A percentile compares a stretch with the other conserved stretches of the same genome.
Conservation (phyloP, 805 yeast species). For the Candida parachauliodes region DNA sequence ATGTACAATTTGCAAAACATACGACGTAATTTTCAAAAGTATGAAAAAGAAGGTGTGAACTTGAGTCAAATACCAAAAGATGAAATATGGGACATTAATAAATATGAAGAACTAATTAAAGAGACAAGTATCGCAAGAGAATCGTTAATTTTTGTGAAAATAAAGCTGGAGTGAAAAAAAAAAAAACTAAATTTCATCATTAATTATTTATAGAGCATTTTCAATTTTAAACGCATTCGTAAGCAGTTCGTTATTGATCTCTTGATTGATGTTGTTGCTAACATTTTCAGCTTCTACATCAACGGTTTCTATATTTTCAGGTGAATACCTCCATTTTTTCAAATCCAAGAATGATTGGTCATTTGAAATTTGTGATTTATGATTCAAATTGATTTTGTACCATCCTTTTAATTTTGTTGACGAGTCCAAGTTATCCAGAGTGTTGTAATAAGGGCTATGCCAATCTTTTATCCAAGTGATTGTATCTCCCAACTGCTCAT, state of each 20-base stretch:
- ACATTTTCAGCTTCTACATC: neutral
- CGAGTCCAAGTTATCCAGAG: slow-evolving; percentile 10
- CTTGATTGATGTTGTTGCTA: no score
- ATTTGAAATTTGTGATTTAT: slow-evolving; percentile 2
- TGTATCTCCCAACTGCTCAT: slow-evolving; percentile 20
- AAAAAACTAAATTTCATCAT: no score
- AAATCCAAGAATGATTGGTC: slow-evolving; percentile 39
- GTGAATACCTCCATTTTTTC: slow-evolving; percentile 28
- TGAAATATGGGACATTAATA: slow-evolving; percentile 49
- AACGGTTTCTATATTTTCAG: slow-evolving; percentile 19
- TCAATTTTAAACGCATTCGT: slow-evolving; percentile 7
- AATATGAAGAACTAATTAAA: slow-evolving; percentile 42
- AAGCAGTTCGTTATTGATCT: slow-evolving; percentile 4
- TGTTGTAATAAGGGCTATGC: slow-evolving; percentile 24
- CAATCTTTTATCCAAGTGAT: slow-evolving; percentile 40
- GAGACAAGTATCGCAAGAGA: slow-evolving; percentile 54
- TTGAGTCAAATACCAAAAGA: slow-evolving; percentile 38
- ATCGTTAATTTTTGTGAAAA: slow-evolving; percentile 55
- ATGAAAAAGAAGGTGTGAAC: slow-evolving; percentile 38
- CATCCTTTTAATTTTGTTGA: slow-evolving; percentile 31
- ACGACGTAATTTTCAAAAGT: slow-evolving; percentile 40
- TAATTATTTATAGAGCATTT: neutral
- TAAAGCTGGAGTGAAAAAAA: slow-evolving; percentile 22
- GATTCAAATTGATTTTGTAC: slow-evolving; percentile 26
- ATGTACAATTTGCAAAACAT: slow-evolving; percentile 44